Evolutionary conservation across 345 rosid species (phyloP).

Genomic region (Linum tenue): DNA sequence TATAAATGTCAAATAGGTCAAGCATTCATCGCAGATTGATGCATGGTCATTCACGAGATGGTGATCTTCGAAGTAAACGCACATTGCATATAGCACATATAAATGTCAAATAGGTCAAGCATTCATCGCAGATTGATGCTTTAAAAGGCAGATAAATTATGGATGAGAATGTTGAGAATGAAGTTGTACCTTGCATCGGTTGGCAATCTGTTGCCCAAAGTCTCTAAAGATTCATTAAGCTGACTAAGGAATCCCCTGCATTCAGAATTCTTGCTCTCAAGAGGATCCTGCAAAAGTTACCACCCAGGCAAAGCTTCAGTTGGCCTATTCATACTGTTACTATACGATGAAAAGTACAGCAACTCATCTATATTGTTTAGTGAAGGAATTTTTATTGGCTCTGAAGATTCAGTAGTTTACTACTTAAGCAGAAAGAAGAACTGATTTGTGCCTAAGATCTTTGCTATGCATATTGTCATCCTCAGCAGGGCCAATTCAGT

Average conservation of each 20-base stretch:
- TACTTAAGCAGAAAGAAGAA: no score
- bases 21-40: no score
- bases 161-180: background rate
- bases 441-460: no score
- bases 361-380: no score
- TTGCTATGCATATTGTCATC: no score
- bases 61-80: background rate
- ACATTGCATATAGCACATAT: background rate
- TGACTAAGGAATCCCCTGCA: conserved; percentile 51
- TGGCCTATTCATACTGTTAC: background rate
- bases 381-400: no score
- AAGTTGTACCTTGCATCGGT: conserved; percentile 58
- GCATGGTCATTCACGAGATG: background rate
- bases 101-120: background rate
- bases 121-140: no score
- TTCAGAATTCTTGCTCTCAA: conserved; percentile 51
- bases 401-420: no score
- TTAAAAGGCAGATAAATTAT: background rate
- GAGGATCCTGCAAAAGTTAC: conserved; percentile 47
- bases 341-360: background rate
- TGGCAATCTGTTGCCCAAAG: conserved; percentile 61
- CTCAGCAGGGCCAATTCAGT: no score
- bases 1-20: no score
- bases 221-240: conserved; percentile 58
- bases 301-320: background rate